These are phyloP conservation scores for Scenedesmus sp. DNA, from an alignment of 163 green algal species.

Conservation along the genomic window DNA sequence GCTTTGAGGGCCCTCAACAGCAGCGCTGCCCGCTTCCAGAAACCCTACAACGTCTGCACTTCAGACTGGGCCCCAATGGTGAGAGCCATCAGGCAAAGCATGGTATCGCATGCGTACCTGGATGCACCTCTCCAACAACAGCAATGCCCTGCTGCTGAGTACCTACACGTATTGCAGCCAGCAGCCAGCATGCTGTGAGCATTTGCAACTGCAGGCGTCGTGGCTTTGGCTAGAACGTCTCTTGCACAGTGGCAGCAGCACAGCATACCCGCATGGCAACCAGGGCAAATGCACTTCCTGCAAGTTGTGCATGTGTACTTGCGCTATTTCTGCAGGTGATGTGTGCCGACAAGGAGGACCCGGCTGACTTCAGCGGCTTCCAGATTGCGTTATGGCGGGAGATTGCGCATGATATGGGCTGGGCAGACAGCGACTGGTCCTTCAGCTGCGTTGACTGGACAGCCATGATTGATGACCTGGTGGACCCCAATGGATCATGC, in stretches of 20 bases:
- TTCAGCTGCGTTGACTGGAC: slow-evolving; percentile 24
- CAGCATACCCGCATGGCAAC: no score
- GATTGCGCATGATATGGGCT: slow-evolving; percentile 35
- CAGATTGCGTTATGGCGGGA: slow-evolving; percentile 32
- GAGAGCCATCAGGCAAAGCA: neutral
- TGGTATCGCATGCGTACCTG: neutral
- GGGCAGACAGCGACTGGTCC: slow-evolving; percentile 14
- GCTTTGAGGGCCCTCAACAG: neutral
- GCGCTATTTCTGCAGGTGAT: neutral
- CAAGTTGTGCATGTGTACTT: neutral
- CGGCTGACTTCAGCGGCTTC: neutral
- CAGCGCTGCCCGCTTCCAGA: slow-evolving; percentile 12
- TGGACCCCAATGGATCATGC: neutral
- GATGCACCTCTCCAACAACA: neutral
- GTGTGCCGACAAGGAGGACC: slow-evolving; percentile 11
- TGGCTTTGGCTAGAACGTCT: no score
- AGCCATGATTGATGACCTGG: slow-evolving; percentile 45
- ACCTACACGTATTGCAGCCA: neutral
- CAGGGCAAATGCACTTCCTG: neutral
- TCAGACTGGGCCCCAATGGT: slow-evolving; percentile 47
- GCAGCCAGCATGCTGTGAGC: no score
- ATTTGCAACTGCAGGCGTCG: no score
- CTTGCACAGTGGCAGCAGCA: no score
- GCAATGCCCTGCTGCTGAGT: neutral
- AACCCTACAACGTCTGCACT: slow-evolving; percentile 51